A percentile compares a stretch with the other conserved stretches of the same genome.
Conservation (phyloP, 1,284 basidiomycete genomes). For the Leccinum pallidistipes region DNA sequence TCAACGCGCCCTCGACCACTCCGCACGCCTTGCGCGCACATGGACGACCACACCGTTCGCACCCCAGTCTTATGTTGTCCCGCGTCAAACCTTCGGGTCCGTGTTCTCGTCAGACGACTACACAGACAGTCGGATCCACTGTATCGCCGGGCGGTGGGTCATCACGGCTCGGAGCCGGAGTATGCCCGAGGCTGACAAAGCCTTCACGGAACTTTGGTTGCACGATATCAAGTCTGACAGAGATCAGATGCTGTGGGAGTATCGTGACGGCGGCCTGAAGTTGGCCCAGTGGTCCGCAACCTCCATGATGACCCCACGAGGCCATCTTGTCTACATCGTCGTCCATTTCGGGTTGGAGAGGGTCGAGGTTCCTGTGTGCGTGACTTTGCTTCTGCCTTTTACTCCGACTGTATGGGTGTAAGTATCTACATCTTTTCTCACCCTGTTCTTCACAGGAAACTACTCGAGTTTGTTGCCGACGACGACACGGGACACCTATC, state of each 20-base stretch:
- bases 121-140: neutral
- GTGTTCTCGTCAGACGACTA: no score
- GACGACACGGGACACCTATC: constrained; percentile 21
- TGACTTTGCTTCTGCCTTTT: neutral
- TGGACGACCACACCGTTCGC: no score
- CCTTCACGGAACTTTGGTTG: neutral
- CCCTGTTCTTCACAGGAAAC: constrained; percentile 7
- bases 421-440: neutral
- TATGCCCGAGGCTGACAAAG: constrained; percentile 5
- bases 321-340: constrained; percentile 19
- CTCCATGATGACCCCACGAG: constrained; percentile 13
- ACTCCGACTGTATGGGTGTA: no score
- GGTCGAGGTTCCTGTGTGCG: constrained; percentile 19
- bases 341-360: constrained; percentile 13
- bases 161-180: neutral
- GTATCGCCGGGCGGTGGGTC: constrained; percentile 21
- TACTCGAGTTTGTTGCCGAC: constrained; percentile 19
- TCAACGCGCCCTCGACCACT: no score
- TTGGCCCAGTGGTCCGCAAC: neutral
- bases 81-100: no score
- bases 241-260: constrained; percentile 15
- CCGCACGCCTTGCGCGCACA: no score
- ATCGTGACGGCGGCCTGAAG: neutral
- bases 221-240: constrained; percentile 18
- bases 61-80: no score